Base-by-base conservation (phyloP, 805 yeast genomes). In the Teunomyces kruisii region DNA sequence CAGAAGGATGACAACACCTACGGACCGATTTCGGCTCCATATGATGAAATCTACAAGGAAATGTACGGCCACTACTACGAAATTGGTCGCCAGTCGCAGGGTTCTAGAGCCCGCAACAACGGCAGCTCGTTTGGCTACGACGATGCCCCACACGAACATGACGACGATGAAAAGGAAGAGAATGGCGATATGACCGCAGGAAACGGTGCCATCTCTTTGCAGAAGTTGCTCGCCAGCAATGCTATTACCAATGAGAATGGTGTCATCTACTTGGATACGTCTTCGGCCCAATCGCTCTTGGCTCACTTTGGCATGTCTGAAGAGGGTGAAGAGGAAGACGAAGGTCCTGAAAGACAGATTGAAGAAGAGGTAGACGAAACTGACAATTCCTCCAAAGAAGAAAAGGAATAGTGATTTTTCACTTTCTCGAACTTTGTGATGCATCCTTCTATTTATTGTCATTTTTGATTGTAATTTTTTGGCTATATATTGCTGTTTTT, bases 181-280 rank as follows among this genome's bases (percentile, higher is more conserved):
- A 60, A 51, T 26, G 58, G 48, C 26, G 51, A 51, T 35, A 24
- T 48, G 9, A 55, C 48, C 9, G 59, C 56, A 8, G 54, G 53
- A 40, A 64, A 61, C 43, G 74, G 75, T 5, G 72, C 74, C 44
- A 67, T 72, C 33, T 69, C 75, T 14, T 68, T 72, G 46, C 76
- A 72, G 56, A 68, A 68, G 50, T 64, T 72, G 49, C 67, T 72
- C 53, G 70, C 75, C 39, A 65, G 70, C 42, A 76, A 78, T 48
- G 78, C 76, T 40, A 70, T 78, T 45, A 74, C 81, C 39, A 79
- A 80, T 45, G 79, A 79, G 51, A 79, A 82, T 57, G 86, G 86
- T 35, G 84, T 83, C 22, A 78, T 83, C 42, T 83, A 81, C 59
- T 72, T 83, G 51, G 85, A 82, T 56, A 81, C 82, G 6, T 68